Base-by-base conservation (phyloP, 345 rosid species). In the Nephelium lappaceum region DNA sequence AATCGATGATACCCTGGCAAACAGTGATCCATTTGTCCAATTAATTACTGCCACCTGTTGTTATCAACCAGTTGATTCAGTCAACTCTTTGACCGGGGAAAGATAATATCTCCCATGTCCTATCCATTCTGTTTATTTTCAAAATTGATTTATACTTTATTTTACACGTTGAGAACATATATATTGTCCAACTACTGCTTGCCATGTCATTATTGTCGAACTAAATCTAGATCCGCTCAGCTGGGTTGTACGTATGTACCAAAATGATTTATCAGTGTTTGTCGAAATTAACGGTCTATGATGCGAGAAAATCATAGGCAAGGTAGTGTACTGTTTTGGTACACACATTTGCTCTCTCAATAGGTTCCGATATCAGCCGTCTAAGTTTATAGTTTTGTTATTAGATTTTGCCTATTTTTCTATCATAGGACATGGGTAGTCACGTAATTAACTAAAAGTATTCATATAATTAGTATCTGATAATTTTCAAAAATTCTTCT, bases 71-170 rank as follows among this genome's bases (percentile, higher is more conserved):
- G 38, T n/a, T n/a, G 2, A 49, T 36, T 1, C 25, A 19, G 49
- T 81, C 81, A 79, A 77, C 77, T 78, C 75, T 78, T 83, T 72
- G 84, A 83, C 84, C 27, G 19, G 41, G 3, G 42, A 12, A 8
- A 68, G 23, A 21, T 69, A 21, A 69, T 6, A 39, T 23, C 57
- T 2, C 57, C 36, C 36, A 1, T 31, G 36, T 43, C 5, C 31
- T 25, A 47, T 47, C 12, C 51, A 39, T 3, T 68, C 4, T 31
- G n/a, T 6, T 5, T 38, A 1, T 31, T 31, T 27, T 27, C 31
- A 27, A 27, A 10, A 11, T 63, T 60, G 64, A 60, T 60, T 60
- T n/a, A 27, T 0, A 60, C 31, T 41, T 41, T 41, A 41, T 27
- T 41, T 47, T 47, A 11, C 53, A 47, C 15, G 53, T 47, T 47